Conservation (phyloP, 306 rosid species). For the Styphnolobium japonicum region DNA sequence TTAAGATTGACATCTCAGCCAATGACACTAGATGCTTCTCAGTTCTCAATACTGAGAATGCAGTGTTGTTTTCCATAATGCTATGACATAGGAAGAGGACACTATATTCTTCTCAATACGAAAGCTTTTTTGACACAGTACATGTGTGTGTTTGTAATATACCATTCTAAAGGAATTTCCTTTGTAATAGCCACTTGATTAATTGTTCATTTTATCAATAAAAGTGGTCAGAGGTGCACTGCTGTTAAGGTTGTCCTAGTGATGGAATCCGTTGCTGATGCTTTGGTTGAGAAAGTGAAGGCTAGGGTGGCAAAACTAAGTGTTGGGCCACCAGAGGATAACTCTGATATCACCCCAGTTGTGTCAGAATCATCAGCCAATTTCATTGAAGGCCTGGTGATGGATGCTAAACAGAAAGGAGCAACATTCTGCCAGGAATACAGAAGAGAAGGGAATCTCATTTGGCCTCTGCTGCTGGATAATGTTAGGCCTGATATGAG, state of each 20-base stretch:
- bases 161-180: neutral
- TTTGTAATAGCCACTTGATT: neutral
- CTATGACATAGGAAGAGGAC: neutral
- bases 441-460: conserved; percentile 70
- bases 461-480: conserved; percentile 69
- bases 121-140: too few relatives aligned
- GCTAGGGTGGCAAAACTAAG: conserved; percentile 49
- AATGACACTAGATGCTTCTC: neutral
- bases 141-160: too few relatives aligned
- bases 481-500: conserved; percentile 76
- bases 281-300: conserved; percentile 63
- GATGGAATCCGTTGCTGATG: conserved; percentile 69
- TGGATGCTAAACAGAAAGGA: conserved; percentile 64
- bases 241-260: conserved; percentile 67
- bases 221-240: conserved; percentile 76
- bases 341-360: conserved; percentile 65
- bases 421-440: conserved; percentile 76
- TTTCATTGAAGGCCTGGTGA: conserved; percentile 62
- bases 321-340: conserved; percentile 57
- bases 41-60: neutral
- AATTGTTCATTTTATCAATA: neutral
- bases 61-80: neutral
- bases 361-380: conserved; percentile 66
- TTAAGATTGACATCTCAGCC: too few relatives aligned
- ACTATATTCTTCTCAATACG: too few relatives aligned